phyloP scores from a whole-genome alignment of 306 rosid species.

The Medicago ruthenica region DNA sequence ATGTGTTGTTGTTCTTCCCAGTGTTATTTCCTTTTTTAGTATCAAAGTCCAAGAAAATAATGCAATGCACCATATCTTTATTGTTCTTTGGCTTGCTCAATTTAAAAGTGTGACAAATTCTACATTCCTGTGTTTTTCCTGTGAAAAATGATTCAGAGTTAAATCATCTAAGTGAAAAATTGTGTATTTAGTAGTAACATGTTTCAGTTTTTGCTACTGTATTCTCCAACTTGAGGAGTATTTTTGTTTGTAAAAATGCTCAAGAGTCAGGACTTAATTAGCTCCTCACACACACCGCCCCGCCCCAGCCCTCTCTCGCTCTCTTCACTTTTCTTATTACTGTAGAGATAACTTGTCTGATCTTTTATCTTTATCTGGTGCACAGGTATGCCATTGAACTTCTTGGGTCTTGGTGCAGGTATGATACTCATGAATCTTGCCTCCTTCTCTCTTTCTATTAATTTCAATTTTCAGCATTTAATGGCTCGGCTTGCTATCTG shows the following conservation, averaged over 20 bases:
- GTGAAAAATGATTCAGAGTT: constrained; percentile 1
- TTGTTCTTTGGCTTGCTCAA: not conserved
- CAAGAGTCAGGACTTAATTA: too few relatives aligned
- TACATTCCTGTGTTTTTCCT: not conserved
- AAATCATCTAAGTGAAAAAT: not conserved
- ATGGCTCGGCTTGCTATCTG: not conserved
- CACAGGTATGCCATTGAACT: constrained; percentile 87
- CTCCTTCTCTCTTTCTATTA: not conserved
- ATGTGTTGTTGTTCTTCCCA: not conserved
- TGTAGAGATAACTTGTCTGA: constrained; percentile 32
- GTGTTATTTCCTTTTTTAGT: not conserved
- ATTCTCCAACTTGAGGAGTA: constrained; percentile 21
- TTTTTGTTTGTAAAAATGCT: not conserved
- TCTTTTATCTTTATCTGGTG: constrained; percentile 29
- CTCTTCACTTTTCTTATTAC: not conserved
- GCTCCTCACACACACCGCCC: too few relatives aligned
- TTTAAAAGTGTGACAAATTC: constrained; percentile 3
- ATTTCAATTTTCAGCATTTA: constrained; percentile 6
- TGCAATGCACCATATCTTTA: not conserved
- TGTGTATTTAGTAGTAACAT: not conserved
- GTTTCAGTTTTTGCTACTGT: constrained; percentile 2
- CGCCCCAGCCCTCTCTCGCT: not conserved
- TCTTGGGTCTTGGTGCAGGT: constrained; percentile 96
- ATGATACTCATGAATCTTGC: constrained; percentile 37
- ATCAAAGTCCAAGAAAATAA: constrained; percentile 3